Conservation (phyloP, 306 rosid genomes). For the Rosa multiflora region DNA sequence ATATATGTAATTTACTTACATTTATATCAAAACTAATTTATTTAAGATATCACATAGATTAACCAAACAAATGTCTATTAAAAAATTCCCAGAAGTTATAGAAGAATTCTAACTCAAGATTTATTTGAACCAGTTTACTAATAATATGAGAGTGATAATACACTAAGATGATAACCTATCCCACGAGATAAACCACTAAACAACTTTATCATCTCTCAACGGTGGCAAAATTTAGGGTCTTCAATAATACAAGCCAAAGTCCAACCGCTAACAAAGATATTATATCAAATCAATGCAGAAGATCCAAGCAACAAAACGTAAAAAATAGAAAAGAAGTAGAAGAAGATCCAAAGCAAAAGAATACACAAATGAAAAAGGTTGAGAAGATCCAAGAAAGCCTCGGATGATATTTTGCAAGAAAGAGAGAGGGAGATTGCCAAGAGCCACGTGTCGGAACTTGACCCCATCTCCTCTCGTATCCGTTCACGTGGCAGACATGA, state of each 20-base stretch:
- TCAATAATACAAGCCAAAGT: not conserved
- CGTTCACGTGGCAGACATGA: conserved; percentile 55
- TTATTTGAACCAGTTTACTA: no score
- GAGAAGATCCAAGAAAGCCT: conserved; percentile 4
- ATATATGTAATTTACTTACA: no score
- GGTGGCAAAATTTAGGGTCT: not conserved
- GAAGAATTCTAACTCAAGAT: no score
- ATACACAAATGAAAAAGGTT: not conserved
- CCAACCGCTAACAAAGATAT: not conserved
- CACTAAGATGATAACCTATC: no score
- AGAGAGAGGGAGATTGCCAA: not conserved
- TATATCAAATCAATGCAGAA: not conserved
- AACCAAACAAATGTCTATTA: no score
- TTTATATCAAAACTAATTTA: no score
- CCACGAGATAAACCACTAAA: no score
- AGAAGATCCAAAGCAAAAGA: conserved; percentile 7
- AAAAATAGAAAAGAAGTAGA: not conserved
- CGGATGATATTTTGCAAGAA: not conserved
- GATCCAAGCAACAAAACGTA: not conserved
- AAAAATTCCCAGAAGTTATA: no score
- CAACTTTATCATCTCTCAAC: not conserved
- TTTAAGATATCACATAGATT: no score
- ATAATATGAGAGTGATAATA: no score
- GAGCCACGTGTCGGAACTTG: conserved; percentile 15
- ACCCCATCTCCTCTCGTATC: conserved; percentile 1